These are phyloP conservation scores for Ustilago esculenta DNA, from an alignment of 1,284 basidiomycete genomes.

Conservation along the genomic window DNA sequence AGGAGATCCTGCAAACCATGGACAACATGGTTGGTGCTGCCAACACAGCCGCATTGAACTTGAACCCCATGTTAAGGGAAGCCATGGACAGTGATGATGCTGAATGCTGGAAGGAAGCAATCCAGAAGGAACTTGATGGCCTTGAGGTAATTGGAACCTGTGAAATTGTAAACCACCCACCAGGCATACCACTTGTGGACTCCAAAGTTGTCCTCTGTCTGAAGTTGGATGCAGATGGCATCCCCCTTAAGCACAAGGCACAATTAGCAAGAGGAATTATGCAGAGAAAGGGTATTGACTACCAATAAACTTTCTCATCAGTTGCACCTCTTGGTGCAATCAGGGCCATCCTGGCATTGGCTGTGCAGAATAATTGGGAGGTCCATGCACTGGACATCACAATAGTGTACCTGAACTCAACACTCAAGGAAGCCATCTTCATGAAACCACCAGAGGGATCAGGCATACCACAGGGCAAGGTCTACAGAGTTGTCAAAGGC, in stretches of 20 bases:
- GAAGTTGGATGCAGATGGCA: background rate
- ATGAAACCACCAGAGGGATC: conserved; percentile 3
- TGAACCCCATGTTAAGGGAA: conserved; percentile 3
- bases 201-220: conserved; percentile 5
- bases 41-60: conserved; percentile 1
- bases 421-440: background rate
- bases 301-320: conserved; percentile 4
- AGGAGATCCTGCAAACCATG: background rate
- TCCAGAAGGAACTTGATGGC: conserved; percentile 3
- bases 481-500: background rate
- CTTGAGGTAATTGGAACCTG: conserved; percentile 11
- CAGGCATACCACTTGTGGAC: background rate
- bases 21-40: background rate
- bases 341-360: background rate
- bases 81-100: conserved; percentile 1
- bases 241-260: conserved; percentile 5
- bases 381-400: too few relatives aligned
- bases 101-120: conserved; percentile 7
- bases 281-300: conserved; percentile 9
- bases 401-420: conserved; percentile 5
- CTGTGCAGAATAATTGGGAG: too few relatives aligned
- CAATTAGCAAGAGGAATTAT: conserved; percentile 7
- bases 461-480: background rate
- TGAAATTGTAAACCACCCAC: background rate
- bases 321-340: conserved; percentile 4